phyloP scores from a whole-genome alignment of 371 early-diverging fungal species.

The Mycotypha africana region DNA sequence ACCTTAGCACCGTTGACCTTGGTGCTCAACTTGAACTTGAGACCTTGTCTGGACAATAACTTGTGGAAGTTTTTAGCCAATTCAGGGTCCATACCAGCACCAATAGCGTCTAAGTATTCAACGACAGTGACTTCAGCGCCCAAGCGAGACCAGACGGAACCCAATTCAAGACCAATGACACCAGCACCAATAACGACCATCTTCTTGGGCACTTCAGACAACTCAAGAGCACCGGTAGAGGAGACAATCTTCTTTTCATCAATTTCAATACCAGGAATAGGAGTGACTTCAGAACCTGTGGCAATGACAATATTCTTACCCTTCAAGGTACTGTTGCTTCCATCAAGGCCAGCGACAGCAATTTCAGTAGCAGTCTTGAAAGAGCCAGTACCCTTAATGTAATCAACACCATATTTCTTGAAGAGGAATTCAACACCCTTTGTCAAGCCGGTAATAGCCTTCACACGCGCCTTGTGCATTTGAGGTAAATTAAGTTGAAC shows the following conservation, averaged over 20 bases:
- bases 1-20: constrained; percentile 89
- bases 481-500: constrained; percentile 81
- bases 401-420: constrained; percentile 96
- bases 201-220: constrained; percentile 92
- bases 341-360: constrained; percentile 77
- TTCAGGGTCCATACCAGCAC: constrained; percentile 96
- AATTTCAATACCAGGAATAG: constrained; percentile 90
- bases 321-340: constrained; percentile 64
- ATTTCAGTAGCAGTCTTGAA: constrained; percentile 77
- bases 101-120: constrained; percentile 90
- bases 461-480: constrained; percentile 92
- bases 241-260: constrained; percentile 96
- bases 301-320: constrained; percentile 97
- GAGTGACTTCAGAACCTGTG: constrained; percentile 93
- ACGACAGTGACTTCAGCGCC: constrained; percentile 96
- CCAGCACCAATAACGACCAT: constrained; percentile 99
- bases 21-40: constrained; percentile 97
- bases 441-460: constrained; percentile 84
- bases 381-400: constrained; percentile 89
- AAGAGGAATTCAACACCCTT: constrained; percentile 92
- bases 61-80: constrained; percentile 92
- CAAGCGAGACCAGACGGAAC: constrained; percentile 96
- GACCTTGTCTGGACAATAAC: constrained; percentile 89
- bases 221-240: constrained; percentile 94
- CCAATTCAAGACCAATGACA: constrained; percentile 97